Evolutionary conservation across 148 eudicot genomes (phyloP).

Genomic region (Rhododendron kiyosumense): DNA sequence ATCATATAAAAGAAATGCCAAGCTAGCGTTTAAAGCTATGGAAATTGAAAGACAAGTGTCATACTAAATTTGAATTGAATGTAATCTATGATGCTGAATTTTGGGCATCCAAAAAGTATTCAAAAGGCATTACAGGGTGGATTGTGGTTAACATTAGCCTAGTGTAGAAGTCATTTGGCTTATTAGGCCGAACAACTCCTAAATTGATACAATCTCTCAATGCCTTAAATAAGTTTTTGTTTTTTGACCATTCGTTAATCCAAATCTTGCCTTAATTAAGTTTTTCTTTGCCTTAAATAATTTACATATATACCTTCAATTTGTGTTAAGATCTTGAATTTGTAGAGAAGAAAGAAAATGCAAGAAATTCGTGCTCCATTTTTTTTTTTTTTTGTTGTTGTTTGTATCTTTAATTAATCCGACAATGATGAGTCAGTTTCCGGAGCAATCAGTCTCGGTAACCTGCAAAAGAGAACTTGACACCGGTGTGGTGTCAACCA

Average conservation of each 20-base stretch:
- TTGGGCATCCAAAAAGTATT: neutral
- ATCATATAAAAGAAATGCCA: neutral
- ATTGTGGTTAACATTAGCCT: neutral
- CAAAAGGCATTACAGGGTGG: neutral
- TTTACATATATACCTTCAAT: no score
- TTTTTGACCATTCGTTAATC: no score
- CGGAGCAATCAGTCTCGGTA: neutral
- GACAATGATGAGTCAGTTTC: neutral
- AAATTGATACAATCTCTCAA: neutral
- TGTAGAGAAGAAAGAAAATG: neutral
- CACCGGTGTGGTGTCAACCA: neutral
- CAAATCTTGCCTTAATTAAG: no score
- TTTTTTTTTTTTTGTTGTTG: neutral
- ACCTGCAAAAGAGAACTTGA: neutral
- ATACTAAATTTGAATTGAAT: neutral
- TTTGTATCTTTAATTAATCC: no score
- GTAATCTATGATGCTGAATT: neutral
- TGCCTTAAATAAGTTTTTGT: neutral
- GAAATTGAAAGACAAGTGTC: neutral
- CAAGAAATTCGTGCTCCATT: neutral
- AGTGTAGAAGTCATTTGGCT: neutral
- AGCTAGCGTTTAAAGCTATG: neutral
- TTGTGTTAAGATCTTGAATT: neutral
- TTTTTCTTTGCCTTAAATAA: neutral
- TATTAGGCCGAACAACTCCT: neutral